Conservation (phyloP, 768 basidiomycete species). For the Boletus rubropictus region DNA sequence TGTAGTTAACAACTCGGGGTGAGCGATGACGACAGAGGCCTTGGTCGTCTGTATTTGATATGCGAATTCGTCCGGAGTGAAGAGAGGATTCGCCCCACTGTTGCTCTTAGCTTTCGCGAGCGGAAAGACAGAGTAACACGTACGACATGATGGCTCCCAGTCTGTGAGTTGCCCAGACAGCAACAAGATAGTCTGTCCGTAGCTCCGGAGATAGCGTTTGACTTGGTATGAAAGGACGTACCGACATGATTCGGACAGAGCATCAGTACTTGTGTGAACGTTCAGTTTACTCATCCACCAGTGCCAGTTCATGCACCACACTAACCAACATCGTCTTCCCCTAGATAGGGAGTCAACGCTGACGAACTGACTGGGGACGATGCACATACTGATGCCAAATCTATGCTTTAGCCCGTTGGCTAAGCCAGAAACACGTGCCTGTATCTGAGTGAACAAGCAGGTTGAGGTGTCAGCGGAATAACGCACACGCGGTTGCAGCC, state of each 20-base stretch:
- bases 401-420: conserved; percentile 34
- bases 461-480: not conserved
- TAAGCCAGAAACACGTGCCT: conserved; percentile 32
- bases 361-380: not conserved
- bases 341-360: conserved; percentile 17
- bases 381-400: conserved; percentile 31
- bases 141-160: conserved; percentile 56
- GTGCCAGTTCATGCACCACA: not conserved
- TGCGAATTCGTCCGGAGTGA: conserved; percentile 50
- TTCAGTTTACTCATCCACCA: conserved; percentile 2
- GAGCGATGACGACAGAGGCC: conserved; percentile 44
- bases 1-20: conserved; percentile 39
- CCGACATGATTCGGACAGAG: conserved; percentile 67
- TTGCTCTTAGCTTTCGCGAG: not conserved
- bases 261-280: conserved; percentile 43
- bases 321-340: conserved; percentile 37
- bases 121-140: conserved; percentile 19
- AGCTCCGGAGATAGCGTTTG: not conserved
- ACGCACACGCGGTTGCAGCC: not conserved
- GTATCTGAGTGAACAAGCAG: conserved; percentile 25
- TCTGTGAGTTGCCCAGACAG: conserved; percentile 51
- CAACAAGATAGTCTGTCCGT: conserved; percentile 46
- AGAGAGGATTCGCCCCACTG: conserved; percentile 60
- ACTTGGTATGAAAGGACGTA: conserved; percentile 20
- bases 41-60: conserved; percentile 50